phyloP scores from a whole-genome alignment of 2,329 filamentous ascomycete species.

The Fusarium staphyleae region DNA sequence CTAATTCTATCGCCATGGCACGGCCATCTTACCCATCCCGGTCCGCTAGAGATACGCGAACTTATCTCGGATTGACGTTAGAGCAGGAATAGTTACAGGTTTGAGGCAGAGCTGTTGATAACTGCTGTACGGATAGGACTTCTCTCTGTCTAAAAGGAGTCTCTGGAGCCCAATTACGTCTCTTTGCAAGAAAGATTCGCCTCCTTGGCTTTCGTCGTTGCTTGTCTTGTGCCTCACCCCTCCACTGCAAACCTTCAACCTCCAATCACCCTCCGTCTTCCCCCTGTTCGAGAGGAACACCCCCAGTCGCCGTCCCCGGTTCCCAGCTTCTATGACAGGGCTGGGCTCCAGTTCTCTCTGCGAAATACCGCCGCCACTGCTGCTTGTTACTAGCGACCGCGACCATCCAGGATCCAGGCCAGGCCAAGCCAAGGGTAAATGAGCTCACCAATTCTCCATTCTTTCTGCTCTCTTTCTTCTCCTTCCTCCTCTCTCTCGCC shows the following conservation, averaged over 20 bases:
- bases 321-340: not conserved
- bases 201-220: conserved; percentile 9
- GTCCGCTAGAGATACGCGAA: too few species aligned
- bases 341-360: conserved; percentile 5
- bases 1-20: conserved; percentile 10
- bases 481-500: not conserved
- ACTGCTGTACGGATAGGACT: too few species aligned
- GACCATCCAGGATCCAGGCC: conserved; percentile 24
- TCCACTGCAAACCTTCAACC: conserved; percentile 5
- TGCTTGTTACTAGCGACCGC: conserved; percentile 1
- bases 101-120: too few species aligned
- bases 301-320: conserved; percentile 25
- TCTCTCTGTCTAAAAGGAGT: not conserved
- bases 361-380: conserved; percentile 27
- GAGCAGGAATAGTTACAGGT: too few species aligned
- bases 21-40: conserved; percentile 1
- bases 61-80: too few species aligned
- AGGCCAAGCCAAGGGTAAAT: conserved; percentile 24
- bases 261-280: conserved; percentile 18
- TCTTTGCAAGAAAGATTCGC: not conserved
- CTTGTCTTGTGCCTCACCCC: conserved; percentile 1
- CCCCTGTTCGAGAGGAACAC: conserved; percentile 13
- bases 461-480: not conserved
- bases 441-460: conserved; percentile 24
- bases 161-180: conserved; percentile 5